Base-by-base conservation (phyloP, 495 filamentous ascomycete genomes). In the Bombardia bombarda region DNA sequence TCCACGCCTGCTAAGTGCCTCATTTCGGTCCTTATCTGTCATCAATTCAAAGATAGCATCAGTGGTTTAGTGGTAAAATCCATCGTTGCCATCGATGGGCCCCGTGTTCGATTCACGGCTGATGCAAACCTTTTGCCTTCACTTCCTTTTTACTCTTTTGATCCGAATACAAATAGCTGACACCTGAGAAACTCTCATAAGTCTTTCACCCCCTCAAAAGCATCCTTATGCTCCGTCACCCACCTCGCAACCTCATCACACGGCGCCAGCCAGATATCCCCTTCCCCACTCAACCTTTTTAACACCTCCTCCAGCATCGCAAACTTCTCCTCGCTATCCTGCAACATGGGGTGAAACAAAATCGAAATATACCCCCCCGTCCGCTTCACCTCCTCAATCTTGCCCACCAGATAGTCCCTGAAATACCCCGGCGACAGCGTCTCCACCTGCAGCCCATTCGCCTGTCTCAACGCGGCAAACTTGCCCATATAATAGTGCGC, bases 11-110 rank as follows among this genome's bases (percentile, higher is more conserved):
- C n/a, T n/a, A 26, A 10, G 10, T 26, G 6, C 24, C 24, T 7
- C 26, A 28, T 1, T 8, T 13, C 26, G n/a, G n/a, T n/a, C n/a
- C n/a, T n/a, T n/a, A n/a, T n/a, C n/a, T n/a, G n/a, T n/a, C n/a
- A n/a, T n/a, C n/a, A n/a, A n/a, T n/a, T n/a, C n/a, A n/a, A n/a
- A n/a, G n/a, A n/a, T n/a, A n/a, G n/a, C n/a, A n/a, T 61, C 58
- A 65, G 64, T 68, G 64, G 62, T 68, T 68, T 69, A 69, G 65
- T 69, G 65, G 66, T 67, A 69, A 68, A 69, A 68, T 67, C 61
- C 66, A 68, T 68, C 66, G 65, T 68, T 68, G 65, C 65, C 66
- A 68, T 68, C 65, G 65, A 69, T 68, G 66, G 62, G 66, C 66
- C 66, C 66, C 66, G 65, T 57, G 66, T 68, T 69, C 65, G 66